Conservation (phyloP, 2,329 filamentous ascomycete genomes). For the Diaporthe sp. region DNA sequence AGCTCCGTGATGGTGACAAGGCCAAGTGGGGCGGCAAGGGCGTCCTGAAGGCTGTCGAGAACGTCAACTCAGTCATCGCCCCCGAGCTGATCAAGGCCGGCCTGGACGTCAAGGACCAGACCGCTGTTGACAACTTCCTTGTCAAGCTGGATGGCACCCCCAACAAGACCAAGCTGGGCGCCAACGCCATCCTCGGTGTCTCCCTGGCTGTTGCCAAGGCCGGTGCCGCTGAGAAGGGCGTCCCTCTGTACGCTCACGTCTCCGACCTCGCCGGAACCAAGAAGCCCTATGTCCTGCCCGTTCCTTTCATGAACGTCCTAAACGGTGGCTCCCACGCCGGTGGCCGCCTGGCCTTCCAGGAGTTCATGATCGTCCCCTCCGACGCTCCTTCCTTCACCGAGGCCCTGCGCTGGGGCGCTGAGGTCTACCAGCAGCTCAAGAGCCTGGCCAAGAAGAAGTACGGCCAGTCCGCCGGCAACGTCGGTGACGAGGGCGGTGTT, state of each 20-base stretch:
- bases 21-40: constrained; percentile 88
- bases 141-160: constrained; percentile 85
- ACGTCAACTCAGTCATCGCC: constrained; percentile 85
- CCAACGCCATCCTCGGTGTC: constrained; percentile 90
- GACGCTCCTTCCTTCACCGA: constrained; percentile 91
- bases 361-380: constrained; percentile 94
- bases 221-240: constrained; percentile 87
- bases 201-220: constrained; percentile 88
- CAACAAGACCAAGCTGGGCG: constrained; percentile 90
- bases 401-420: constrained; percentile 94
- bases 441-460: constrained; percentile 98
- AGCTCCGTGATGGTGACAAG: constrained; percentile 92
- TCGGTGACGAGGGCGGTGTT: constrained; percentile 99
- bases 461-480: constrained; percentile 97
- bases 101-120: constrained; percentile 88
- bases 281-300: constrained; percentile 90
- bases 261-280: constrained; percentile 89
- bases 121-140: constrained; percentile 84
- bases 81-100: constrained; percentile 85
- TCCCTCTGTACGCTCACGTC: constrained; percentile 89
- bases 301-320: constrained; percentile 94
- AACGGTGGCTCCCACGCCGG: constrained; percentile 96
- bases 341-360: constrained; percentile 94
- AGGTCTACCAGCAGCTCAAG: constrained; percentile 99
- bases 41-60: constrained; percentile 85